Conservation (phyloP, 176 grass and related monocot species). For the Hsuehochloa calcarea region DNA sequence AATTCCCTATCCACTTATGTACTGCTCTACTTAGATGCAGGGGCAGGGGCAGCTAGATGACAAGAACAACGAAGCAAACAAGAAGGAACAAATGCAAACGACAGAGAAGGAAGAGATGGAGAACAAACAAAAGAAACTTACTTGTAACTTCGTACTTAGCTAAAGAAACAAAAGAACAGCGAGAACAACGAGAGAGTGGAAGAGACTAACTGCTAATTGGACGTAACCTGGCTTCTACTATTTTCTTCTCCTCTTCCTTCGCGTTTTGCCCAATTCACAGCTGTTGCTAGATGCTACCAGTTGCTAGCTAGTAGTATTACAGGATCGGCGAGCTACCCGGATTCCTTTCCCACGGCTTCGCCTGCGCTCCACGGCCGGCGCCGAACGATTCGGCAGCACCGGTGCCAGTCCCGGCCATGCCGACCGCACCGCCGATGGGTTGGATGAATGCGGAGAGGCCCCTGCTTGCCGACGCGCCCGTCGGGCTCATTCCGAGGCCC, state of each 20-base stretch:
- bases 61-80: constrained; percentile 43
- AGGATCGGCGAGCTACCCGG: constrained; percentile 46
- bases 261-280: constrained; percentile 26
- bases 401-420: constrained; percentile 41
- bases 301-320: constrained; percentile 25
- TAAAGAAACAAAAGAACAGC: constrained; percentile 35
- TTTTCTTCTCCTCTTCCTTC: constrained; percentile 6
- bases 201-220: constrained; percentile 1
- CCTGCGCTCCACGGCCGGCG: constrained; percentile 8
- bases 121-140: constrained; percentile 15
- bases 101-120: background rate
- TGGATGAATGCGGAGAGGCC: constrained; percentile 57
- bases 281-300: constrained; percentile 15
- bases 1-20: constrained; percentile 30
- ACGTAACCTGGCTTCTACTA: constrained; percentile 20
- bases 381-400: constrained; percentile 37
- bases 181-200: constrained; percentile 4
- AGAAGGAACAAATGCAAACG: constrained; percentile 38
- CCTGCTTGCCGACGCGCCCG: constrained; percentile 39
- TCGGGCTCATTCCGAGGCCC: constrained; percentile 70
- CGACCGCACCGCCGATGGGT: constrained; percentile 57
- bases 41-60: constrained; percentile 28
- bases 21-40: constrained; percentile 28
- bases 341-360: constrained; percentile 51
- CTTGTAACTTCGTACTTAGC: constrained; percentile 21